Conservation (phyloP, 2,329 filamentous ascomycete species). For the Clonostachys sp. region DNA sequence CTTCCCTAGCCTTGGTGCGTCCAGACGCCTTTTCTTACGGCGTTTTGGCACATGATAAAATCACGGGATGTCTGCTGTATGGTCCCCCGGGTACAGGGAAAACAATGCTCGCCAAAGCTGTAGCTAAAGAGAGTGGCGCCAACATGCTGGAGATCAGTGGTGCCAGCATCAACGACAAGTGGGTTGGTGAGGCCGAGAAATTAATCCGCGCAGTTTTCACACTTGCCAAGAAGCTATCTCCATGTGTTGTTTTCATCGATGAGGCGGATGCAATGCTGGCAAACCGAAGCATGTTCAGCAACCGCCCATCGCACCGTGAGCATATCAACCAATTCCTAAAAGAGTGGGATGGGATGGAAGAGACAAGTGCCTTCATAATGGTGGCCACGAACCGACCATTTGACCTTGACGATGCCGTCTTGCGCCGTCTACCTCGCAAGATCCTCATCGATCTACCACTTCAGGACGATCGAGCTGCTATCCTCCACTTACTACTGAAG, state of each 20-base stretch:
- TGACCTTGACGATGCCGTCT: conserved; percentile 84
- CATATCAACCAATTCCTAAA: conserved; percentile 95
- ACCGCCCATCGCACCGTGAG: conserved; percentile 72
- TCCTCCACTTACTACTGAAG: conserved; percentile 67
- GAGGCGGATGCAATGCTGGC: conserved; percentile 93
- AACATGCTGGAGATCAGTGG: conserved; percentile 84
- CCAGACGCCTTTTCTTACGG: conserved; percentile 97
- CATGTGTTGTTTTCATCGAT: conserved; percentile 94
- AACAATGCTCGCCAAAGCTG: conserved; percentile 64
- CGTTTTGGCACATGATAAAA: conserved; percentile 84
- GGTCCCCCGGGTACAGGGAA: conserved; percentile 81
- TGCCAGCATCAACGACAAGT: conserved; percentile 93
- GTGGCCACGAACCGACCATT: conserved; percentile 95
- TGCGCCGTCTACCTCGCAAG: conserved; percentile 69
- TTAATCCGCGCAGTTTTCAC: conserved; percentile 90
- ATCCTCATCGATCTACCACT: conserved; percentile 71
- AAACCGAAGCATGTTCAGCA: conserved; percentile 61
- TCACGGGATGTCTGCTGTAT: conserved; percentile 84
- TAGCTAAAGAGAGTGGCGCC: conserved; percentile 64
- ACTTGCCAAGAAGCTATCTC: conserved; percentile 83
- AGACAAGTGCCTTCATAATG: conserved; percentile 90
- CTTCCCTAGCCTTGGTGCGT: conserved; percentile 77
- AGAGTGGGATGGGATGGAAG: conserved; percentile 90
- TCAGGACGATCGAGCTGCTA: conserved; percentile 60
- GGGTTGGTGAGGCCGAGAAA: conserved; percentile 93